Evolutionary conservation across 805 yeast species (phyloP).

Genomic region (Lachancea thermotolerans): DNA sequence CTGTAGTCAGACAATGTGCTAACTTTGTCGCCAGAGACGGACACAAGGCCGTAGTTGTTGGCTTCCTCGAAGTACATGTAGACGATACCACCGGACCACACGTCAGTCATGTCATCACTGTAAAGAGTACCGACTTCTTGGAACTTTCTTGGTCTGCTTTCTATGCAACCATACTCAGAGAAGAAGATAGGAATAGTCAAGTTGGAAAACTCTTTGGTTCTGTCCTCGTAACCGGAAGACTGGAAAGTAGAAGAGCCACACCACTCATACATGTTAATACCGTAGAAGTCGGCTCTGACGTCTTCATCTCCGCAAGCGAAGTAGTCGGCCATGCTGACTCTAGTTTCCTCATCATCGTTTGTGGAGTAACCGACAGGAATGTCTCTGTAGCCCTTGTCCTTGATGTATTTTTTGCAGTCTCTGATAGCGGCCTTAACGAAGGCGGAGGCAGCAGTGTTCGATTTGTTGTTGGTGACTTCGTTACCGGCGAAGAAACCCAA

Average conservation of each 20-base stretch:
- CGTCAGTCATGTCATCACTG: slow-evolving; percentile 64
- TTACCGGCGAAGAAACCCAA: slow-evolving; percentile 84
- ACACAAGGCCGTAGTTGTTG: slow-evolving; percentile 69
- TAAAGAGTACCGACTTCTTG: slow-evolving; percentile 62
- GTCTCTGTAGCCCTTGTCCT: slow-evolving; percentile 50
- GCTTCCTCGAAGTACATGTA: slow-evolving; percentile 77
- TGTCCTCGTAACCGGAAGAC: slow-evolving; percentile 56
- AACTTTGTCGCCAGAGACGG: slow-evolving; percentile 41
- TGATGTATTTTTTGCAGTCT: slow-evolving; percentile 66
- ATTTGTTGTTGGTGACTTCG: slow-evolving; percentile 63
- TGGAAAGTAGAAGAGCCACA: slow-evolving; percentile 59
- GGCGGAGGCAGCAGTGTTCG: slow-evolving; percentile 70
- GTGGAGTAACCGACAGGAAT: slow-evolving; percentile 83
- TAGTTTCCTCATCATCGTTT: slow-evolving; percentile 62
- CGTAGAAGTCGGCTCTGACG: slow-evolving; percentile 71
- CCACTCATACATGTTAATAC: slow-evolving; percentile 89
- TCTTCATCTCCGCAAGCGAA: slow-evolving; percentile 67
- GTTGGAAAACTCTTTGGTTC: slow-evolving; percentile 59
- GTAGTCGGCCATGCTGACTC: slow-evolving; percentile 65
- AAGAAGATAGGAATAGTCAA: slow-evolving; percentile 68
- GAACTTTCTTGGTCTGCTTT: slow-evolving; percentile 62
- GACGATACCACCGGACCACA: slow-evolving; percentile 88
- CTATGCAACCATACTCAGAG: slow-evolving; percentile 80
- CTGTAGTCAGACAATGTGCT: slow-evolving; percentile 56
- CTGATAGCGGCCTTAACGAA: slow-evolving; percentile 79